Evolutionary conservation across 768 basidiomycete genomes (phyloP).

Genomic region (Trametopsis cervina): DNA sequence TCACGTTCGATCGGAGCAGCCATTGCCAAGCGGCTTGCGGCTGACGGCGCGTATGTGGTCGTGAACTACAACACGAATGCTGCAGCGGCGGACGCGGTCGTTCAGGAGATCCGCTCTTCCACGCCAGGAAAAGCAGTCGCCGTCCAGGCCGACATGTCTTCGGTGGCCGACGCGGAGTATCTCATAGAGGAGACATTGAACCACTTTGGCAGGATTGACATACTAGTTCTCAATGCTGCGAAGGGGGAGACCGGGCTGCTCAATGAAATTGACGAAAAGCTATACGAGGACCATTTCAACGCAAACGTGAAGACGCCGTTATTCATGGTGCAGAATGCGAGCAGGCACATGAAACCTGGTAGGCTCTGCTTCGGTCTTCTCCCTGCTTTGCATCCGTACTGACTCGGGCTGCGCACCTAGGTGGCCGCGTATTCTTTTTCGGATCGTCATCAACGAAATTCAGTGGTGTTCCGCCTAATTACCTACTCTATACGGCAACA

Average conservation of each 20-base stretch:
- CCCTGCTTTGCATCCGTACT: background rate
- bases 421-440: slow-evolving; percentile 49
- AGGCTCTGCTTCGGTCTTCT: no score
- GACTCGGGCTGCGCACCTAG: slow-evolving; percentile 20
- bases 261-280: background rate
- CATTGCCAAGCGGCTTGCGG: slow-evolving; percentile 22
- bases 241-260: slow-evolving; percentile 2
- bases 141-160: slow-evolving; percentile 21
- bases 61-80: slow-evolving; percentile 15
- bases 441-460: slow-evolving; percentile 38
- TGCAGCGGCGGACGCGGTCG: slow-evolving; percentile 14
- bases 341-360: slow-evolving; percentile 34
- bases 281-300: slow-evolving; percentile 40
- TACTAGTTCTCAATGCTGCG: slow-evolving; percentile 21
- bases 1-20: slow-evolving; percentile 22
- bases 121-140: slow-evolving; percentile 13
- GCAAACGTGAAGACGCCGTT: slow-evolving; percentile 48
- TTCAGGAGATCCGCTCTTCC: slow-evolving; percentile 14
- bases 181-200: slow-evolving; percentile 19
- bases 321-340: slow-evolving; percentile 40
- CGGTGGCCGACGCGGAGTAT: slow-evolving; percentile 15
- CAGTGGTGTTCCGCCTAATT: slow-evolving; percentile 35
- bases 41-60: slow-evolving; percentile 23
- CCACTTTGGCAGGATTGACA: slow-evolving; percentile 19
- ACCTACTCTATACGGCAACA: slow-evolving; percentile 42